These are phyloP conservation scores for Dactylella cylindrospora DNA, from an alignment of 2,329 filamentous ascomycete species.

Conservation along the genomic window DNA sequence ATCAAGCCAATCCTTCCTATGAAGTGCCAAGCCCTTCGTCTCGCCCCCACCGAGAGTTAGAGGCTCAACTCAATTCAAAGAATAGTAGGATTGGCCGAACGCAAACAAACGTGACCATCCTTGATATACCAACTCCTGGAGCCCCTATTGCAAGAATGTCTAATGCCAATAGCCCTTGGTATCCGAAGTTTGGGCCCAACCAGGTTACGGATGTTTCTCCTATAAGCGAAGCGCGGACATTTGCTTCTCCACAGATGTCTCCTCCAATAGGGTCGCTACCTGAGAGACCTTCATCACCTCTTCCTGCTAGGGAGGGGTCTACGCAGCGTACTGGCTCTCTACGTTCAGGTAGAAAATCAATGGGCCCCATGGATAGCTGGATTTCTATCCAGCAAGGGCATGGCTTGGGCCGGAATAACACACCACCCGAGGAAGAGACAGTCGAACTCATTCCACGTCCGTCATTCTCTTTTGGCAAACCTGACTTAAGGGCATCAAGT, in stretches of 20 bases:
- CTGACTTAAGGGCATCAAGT: conserved; percentile 20
- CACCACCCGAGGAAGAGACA: conserved; percentile 3
- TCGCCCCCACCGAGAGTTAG: not conserved
- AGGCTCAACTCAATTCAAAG: too few species aligned
- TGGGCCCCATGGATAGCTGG: conserved; percentile 25
- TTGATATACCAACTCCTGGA: not conserved
- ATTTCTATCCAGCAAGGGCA: conserved; percentile 1
- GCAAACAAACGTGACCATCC: not conserved
- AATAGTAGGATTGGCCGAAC: too few species aligned
- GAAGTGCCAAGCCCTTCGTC: not conserved
- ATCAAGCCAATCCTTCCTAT: not conserved
- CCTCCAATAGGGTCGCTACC: not conserved
- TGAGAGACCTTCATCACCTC: not conserved
- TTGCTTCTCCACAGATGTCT: too few species aligned
- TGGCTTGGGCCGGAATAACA: not conserved
- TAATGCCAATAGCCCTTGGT: conserved; percentile 2
- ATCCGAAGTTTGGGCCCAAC: conserved; percentile 20
- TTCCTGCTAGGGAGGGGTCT: not conserved
- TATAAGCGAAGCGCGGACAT: too few species aligned
- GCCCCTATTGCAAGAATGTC: conserved; percentile 26
- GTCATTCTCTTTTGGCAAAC: conserved; percentile 21
- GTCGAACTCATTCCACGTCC: not conserved
- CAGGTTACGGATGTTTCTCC: too few species aligned
- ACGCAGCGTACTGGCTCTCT: not conserved
- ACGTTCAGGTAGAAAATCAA: conserved; percentile 1